Evolutionary conservation across 305 asterid genomes (phyloP), one percentile per base, ranked within the genome.

Genomic region (Plantago coronopus): DNA sequence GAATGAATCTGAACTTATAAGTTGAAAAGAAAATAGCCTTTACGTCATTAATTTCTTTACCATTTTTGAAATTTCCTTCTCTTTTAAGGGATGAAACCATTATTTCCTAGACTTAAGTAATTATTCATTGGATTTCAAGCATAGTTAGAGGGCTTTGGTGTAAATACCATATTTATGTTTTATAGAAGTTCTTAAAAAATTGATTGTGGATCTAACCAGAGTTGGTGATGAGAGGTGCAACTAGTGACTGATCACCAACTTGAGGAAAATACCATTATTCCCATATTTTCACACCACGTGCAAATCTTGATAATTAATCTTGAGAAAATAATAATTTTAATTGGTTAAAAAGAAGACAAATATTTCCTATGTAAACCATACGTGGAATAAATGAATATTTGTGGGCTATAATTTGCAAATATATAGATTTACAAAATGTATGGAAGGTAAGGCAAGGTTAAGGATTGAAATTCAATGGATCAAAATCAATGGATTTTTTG

Each of bases 391-490:
- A 16, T 7, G 62, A 63, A 46, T 19, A 15, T 20, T 8, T 31
- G 65, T 47, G 49, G 51, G 27, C 18, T 18, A 14, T 7, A 48
- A 12, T n/a, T 29, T 61, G 10, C 60, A 38, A 38, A 49, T 23
- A 34, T 34, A 34, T 6, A 34, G 7, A 1, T 20, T 18, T 23
- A 56, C 75, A 51, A 66, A 65, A 74, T 78, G 88, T 62, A 81
- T 89, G 97, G 95, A 89, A 78, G 84, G 67, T 72, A 87, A 68
- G 53, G 91, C 71, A 54, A 22, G 59, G 61, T 60, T 65, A 22
- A 45, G 84, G 94, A 89, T 89, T 84, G 95, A 70, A 68, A 79
- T 83, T 87, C 80, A 74, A 50, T 83, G 95, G 97, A 77, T 78
- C 74, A 43, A 81, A 54, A 48, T 44, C 69, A 38, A 63, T 23